Evolutionary conservation across 768 basidiomycete species (phyloP), one percentile per base, ranked within the genome.

Genomic region (Mycena crocata): DNA sequence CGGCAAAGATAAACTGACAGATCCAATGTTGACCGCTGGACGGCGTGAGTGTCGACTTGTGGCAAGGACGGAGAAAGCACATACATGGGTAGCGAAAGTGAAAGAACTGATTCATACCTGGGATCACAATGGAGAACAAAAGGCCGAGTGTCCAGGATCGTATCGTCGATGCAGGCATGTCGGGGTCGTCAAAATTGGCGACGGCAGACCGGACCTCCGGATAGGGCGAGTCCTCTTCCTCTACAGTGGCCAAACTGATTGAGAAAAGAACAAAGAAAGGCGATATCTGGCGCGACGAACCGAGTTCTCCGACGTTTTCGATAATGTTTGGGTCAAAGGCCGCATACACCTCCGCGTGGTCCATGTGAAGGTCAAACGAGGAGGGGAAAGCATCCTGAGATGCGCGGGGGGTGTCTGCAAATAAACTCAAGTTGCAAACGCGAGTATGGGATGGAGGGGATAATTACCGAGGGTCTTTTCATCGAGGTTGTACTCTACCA

Each of bases 201-300:
- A 93, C 91, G 9, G 92, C 91, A 10, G 90, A 88, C 48, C 92
- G 87, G 15, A 93, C 92, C 75, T 95, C 93, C 8, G 91, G 92
- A 74, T 95, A 95, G 5, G 93, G 93, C 3, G 92, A 93, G 75
- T 94, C 93, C 69, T 94, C 91, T 72, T 77, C 82, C 24, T 28
- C 48, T 63, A n/a, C 3, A 31, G 34, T 23, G 30, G 32, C 55
- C 31, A 26, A 55, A n/a, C 7, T 8, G 19, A 42, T 48, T 58
- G 23, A 64, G 54, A 1, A 24, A 32, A 23, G 37, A 30, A 15
- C 7, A 28, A 12, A 35, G 39, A 21, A 5, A 50, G 48, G 24
- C 17, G 45, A 23, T 35, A 17, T 37, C 31, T 7, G 42, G 8
- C 50, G 13, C 12, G 15, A 65, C 73, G 62, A 62, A 78, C 78